Percentiles rank a stretch among this genome's conserved stretches.
phyloP scores from a whole-genome alignment of 306 rosid genomes.

The Trichosanthes truncata region DNA sequence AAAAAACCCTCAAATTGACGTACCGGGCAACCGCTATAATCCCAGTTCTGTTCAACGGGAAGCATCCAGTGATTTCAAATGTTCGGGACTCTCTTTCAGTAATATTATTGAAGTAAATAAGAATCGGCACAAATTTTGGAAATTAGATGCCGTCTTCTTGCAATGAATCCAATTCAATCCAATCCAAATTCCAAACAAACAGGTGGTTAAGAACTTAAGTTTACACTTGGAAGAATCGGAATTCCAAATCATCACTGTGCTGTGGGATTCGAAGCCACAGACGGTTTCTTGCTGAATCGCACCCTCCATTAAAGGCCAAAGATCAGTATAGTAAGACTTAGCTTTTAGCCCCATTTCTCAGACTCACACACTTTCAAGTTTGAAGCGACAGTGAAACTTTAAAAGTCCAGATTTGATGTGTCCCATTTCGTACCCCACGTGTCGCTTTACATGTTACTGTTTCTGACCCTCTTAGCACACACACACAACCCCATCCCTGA shows the following conservation, averaged over 20 bases:
- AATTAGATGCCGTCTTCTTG: background rate
- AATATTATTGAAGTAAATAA: background rate
- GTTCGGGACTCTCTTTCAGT: background rate
- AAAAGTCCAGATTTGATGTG: slow-evolving; percentile 30
- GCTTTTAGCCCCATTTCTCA: background rate
- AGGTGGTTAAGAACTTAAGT: background rate
- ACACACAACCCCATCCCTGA: background rate
- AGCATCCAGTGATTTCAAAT: background rate
- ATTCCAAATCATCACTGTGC: background rate
- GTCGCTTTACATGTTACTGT: slow-evolving; percentile 26
- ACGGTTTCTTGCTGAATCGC: background rate
- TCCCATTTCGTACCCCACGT: slow-evolving; percentile 32
- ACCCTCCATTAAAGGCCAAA: background rate
- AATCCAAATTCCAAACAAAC: background rate
- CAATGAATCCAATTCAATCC: background rate
- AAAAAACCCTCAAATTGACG: background rate
- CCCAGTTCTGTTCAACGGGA: background rate
- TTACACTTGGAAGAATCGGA: background rate
- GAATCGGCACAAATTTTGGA: background rate
- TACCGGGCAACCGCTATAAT: background rate
- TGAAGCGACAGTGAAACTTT: slow-evolving; percentile 13
- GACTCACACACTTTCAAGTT: background rate
- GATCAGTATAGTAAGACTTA: background rate
- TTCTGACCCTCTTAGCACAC: background rate
- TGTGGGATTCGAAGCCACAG: background rate